phyloP scores from a whole-genome alignment of 2,329 filamentous ascomycete genomes.

The Ascochyta lentis region DNA sequence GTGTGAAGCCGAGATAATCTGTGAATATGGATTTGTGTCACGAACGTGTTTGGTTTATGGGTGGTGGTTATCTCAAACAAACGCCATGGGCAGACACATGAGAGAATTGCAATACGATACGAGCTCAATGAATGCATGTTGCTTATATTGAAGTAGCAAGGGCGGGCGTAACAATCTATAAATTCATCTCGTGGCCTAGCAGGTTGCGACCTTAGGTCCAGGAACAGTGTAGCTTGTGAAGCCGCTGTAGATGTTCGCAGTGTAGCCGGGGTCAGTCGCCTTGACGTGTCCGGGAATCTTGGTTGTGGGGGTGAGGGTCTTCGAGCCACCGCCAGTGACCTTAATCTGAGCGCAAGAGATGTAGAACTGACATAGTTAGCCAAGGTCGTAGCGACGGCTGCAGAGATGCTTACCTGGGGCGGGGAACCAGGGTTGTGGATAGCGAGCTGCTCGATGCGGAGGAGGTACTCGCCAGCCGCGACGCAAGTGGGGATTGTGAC shows the following conservation, averaged over 20 bases:
- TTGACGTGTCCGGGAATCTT: conserved; percentile 48
- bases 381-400: neutral
- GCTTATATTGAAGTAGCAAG: neutral
- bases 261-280: conserved; percentile 45
- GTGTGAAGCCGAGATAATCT: neutral
- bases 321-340: conserved; percentile 49
- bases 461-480: conserved; percentile 55
- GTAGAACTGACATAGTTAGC: conserved; percentile 29
- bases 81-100: neutral
- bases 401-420: conserved; percentile 12
- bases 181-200: conserved; percentile 24
- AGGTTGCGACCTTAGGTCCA: conserved; percentile 46
- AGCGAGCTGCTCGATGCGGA: conserved; percentile 58
- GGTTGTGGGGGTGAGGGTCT: conserved; percentile 29
- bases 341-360: conserved; percentile 56
- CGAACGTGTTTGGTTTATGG: neutral
- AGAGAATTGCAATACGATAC: neutral
- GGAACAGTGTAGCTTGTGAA: conserved; percentile 48
- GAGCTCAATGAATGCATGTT: neutral
- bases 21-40: conserved; percentile 1
- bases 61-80: neutral
- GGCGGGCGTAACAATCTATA: neutral
- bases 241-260: conserved; percentile 49
- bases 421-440: conserved; percentile 51
- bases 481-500: conserved; percentile 52